phyloP scores from a whole-genome alignment of 495 filamentous ascomycete species.

The Paragyromitra xinjiangensis region DNA sequence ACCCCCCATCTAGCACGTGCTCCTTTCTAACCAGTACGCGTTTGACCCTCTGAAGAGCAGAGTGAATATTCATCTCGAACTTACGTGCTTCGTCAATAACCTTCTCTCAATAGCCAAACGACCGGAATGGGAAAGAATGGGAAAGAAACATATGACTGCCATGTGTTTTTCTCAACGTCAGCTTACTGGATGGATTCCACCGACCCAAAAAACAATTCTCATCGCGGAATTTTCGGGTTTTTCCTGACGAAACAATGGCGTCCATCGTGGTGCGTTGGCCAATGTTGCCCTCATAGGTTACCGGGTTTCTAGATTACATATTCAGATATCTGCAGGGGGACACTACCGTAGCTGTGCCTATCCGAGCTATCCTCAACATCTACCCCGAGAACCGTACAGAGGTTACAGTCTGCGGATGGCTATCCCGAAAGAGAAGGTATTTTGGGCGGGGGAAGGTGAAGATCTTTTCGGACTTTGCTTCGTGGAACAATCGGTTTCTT shows the following conservation, averaged over 20 bases:
- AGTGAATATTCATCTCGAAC: conserved; percentile 25
- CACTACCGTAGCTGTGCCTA: conserved; percentile 37
- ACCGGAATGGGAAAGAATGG: conserved; percentile 25
- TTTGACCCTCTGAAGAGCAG: background rate
- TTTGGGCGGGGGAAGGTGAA: conserved; percentile 11
- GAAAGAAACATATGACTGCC: conserved; percentile 34
- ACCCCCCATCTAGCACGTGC: conserved; percentile 15
- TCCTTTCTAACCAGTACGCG: conserved; percentile 24
- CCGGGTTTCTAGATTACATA: conserved; percentile 46
- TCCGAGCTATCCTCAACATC: conserved; percentile 23
- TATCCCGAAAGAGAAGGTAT: conserved; percentile 39
- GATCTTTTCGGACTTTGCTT: conserved; percentile 25
- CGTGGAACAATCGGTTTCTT: conserved; percentile 20
- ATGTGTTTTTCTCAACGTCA: conserved; percentile 32
- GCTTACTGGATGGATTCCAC: conserved; percentile 31
- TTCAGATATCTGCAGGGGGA: conserved; percentile 37
- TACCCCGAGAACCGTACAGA: conserved; percentile 9
- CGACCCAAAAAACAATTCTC: conserved; percentile 45
- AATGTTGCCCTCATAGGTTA: conserved; percentile 42
- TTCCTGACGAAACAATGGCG: conserved; percentile 21
- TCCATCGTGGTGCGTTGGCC: conserved; percentile 49
- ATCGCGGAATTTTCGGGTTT: conserved; percentile 27
- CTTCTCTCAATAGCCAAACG: conserved; percentile 14
- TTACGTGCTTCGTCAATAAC: conserved; percentile 41
- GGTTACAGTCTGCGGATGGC: conserved; percentile 15